These are phyloP conservation scores for Emergomyces pasteurianus DNA, from an alignment of 2,329 filamentous ascomycete species.

Conservation along the genomic window DNA sequence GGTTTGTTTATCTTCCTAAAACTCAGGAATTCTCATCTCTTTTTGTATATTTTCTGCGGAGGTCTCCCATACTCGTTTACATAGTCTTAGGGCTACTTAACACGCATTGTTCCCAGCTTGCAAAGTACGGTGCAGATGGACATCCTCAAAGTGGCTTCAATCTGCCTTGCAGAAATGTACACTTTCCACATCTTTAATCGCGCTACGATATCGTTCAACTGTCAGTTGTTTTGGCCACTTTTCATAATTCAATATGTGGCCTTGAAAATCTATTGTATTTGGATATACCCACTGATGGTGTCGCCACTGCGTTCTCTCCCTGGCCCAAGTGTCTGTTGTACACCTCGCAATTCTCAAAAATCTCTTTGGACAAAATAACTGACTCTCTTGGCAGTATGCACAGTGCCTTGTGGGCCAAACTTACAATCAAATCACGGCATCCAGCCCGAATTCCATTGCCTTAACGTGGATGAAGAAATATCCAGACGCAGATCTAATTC, in stretches of 20 bases:
- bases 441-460: not conserved
- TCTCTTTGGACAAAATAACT: not conserved
- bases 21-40: not conserved
- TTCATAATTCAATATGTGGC: not conserved
- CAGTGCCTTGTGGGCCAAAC: slow-evolving; percentile 1
- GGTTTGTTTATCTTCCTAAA: not conserved
- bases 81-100: not conserved
- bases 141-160: not conserved
- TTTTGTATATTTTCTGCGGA: not conserved
- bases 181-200: not conserved
- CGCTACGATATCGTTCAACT: not conserved
- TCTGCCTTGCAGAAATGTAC: not conserved
- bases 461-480: slow-evolving; percentile 2
- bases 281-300: not conserved
- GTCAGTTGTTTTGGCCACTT: not conserved
- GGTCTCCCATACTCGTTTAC: not conserved
- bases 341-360: not conserved
- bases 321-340: slow-evolving; percentile 1
- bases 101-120: not conserved
- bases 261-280: not conserved
- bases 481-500: slow-evolving; percentile 2
- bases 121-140: not conserved
- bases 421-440: not conserved
- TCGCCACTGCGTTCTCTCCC: slow-evolving; percentile 2
- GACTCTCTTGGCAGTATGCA: not conserved